phyloP scores from a whole-genome alignment of 225 moss, liverwort and hornwort species.

The Pleurozium schreberi region DNA sequence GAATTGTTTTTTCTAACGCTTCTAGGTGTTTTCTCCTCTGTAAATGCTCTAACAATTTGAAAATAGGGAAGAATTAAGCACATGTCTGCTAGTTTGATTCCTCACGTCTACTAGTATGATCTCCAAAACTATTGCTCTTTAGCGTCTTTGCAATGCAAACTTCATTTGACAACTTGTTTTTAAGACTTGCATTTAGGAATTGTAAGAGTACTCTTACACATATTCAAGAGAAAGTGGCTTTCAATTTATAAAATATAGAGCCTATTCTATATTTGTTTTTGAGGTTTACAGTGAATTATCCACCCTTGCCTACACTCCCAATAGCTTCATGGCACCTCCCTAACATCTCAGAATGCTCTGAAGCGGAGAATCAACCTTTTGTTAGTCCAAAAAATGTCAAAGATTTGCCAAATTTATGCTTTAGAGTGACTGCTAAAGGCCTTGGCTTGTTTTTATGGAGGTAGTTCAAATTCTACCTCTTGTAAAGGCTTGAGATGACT shows the following conservation, averaged over 20 bases:
- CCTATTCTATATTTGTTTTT: rapidly evolving
- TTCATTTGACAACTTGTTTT: neutral
- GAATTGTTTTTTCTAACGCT: neutral
- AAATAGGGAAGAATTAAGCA: neutral
- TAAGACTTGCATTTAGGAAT: neutral
- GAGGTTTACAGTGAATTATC: neutral
- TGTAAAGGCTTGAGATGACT: neutral
- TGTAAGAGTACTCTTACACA: too few relatives aligned
- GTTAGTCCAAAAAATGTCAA: neutral
- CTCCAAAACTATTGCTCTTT: neutral
- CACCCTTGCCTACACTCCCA: neutral
- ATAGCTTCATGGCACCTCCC: neutral
- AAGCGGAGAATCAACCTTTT: neutral
- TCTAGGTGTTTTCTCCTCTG: rapidly evolving
- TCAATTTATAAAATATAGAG: neutral
- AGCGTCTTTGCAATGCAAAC: neutral
- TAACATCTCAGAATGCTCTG: rapidly evolving
- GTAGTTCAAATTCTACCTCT: neutral
- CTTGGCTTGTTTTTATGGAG: neutral
- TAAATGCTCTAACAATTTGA: neutral
- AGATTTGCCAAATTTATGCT: neutral
- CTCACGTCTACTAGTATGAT: neutral
- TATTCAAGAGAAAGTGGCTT: too few relatives aligned
- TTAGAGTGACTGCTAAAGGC: neutral
- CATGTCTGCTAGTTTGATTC: neutral